Evolutionary conservation across 176 grass and related monocot species (phyloP).

Genomic region (Hsuehochloa calcarea): DNA sequence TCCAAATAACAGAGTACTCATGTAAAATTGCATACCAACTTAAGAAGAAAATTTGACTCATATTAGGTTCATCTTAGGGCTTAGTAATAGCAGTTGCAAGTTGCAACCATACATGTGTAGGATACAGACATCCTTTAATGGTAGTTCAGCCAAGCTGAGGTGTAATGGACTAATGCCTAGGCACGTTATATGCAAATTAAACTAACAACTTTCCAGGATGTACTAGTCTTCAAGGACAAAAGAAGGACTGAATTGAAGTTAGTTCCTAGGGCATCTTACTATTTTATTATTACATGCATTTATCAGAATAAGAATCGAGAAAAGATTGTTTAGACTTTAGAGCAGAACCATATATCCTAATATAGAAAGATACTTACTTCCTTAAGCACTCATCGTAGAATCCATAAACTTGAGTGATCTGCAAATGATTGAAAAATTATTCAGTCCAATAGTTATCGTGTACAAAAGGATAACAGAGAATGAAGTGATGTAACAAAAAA

Average conservation of each 20-base stretch:
- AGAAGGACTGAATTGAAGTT: neutral
- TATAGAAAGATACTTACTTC: conserved; percentile 64
- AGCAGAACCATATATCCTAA: neutral
- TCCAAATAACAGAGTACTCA: neutral
- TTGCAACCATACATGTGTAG: neutral
- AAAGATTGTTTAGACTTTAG: neutral
- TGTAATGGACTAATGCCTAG: neutral
- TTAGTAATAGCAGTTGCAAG: neutral
- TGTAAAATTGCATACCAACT: neutral
- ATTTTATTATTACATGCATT: neutral
- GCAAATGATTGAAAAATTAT: conserved; percentile 34
- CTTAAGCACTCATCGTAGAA: conserved; percentile 97
- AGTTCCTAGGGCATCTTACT: neutral
- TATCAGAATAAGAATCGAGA: neutral
- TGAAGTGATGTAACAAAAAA: neutral
- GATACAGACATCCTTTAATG: neutral
- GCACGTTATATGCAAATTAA: neutral
- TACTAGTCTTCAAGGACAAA: conserved; percentile 6
- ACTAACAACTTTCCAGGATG: neutral
- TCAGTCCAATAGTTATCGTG: conserved; percentile 13
- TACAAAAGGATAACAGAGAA: conserved; percentile 23
- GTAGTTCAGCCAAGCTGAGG: neutral
- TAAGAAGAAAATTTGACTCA: neutral
- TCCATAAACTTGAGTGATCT: conserved; percentile 99
- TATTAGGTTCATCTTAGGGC: neutral